Conservation (phyloP, 208 protist species). For the Trypanosoma boissoni region DNA sequence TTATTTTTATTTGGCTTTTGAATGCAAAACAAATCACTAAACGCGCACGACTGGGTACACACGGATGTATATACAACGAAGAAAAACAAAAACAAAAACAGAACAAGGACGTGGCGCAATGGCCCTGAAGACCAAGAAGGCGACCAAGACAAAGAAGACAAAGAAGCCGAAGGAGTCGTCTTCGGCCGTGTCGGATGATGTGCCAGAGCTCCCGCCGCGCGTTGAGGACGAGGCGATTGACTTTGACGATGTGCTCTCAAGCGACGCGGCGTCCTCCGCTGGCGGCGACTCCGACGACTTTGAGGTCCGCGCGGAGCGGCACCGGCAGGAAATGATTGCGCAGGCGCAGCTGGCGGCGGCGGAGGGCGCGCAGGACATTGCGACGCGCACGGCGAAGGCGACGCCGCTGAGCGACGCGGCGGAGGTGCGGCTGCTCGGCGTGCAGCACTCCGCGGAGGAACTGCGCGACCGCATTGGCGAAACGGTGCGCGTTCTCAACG, state of each 20-base stretch:
- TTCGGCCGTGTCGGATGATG: neutral
- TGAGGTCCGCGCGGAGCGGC: conserved; percentile 80
- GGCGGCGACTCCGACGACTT: conserved; percentile 71
- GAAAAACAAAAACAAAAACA: too few species aligned
- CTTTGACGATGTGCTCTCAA: conserved; percentile 42
- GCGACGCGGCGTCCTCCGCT: conserved; percentile 34
- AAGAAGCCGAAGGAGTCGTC: neutral
- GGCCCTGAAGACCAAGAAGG: too few species aligned
- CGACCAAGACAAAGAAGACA: too few species aligned
- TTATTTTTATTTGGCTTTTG: too few species aligned
- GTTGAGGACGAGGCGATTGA: conserved; percentile 42
- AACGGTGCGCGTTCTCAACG: conserved; percentile 89
- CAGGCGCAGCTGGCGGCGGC: conserved; percentile 61
- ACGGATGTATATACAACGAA: too few species aligned
- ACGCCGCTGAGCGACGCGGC: conserved; percentile 51
- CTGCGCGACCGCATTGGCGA: conserved; percentile 89
- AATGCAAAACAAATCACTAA: too few species aligned
- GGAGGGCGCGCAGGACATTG: conserved; percentile 60
- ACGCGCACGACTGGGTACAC: too few species aligned
- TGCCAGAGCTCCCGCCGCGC: neutral
- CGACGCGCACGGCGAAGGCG: conserved; percentile 42
- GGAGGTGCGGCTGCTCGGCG: conserved; percentile 50
- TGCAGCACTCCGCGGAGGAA: conserved; percentile 72
- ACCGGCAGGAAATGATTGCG: conserved; percentile 55
- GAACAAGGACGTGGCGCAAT: too few species aligned